These are phyloP conservation scores for Phoma sp. DNA, from an alignment of 2,329 filamentous ascomycete genomes.

Conservation along the genomic window DNA sequence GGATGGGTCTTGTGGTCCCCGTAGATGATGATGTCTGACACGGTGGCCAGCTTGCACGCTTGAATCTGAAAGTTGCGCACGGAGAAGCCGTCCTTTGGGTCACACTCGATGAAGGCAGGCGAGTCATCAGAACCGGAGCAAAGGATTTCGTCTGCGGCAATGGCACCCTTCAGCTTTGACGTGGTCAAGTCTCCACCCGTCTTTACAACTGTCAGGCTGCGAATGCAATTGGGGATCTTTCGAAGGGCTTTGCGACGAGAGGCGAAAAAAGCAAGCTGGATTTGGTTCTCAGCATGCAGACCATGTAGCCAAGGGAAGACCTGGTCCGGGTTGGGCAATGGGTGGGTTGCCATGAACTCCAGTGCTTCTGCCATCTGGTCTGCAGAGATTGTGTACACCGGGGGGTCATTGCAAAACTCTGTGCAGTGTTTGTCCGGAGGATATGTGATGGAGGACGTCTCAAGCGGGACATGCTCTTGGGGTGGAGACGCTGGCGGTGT, in stretches of 20 bases:
- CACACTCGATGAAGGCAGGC: conserved; percentile 77
- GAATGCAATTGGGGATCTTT: conserved; percentile 75
- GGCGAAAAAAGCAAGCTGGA: conserved; percentile 89
- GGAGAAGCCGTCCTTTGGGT: conserved; percentile 89
- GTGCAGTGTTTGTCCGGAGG: conserved; percentile 71
- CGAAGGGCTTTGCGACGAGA: conserved; percentile 74
- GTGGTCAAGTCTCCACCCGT: conserved; percentile 78
- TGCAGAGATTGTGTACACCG: conserved; percentile 75
- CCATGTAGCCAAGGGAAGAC: conserved; percentile 98
- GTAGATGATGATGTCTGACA: conserved; percentile 93
- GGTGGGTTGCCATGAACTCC: conserved; percentile 76
- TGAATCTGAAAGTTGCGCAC: conserved; percentile 98
- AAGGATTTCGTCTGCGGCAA: conserved; percentile 81
- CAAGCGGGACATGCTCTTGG: conserved; percentile 61
- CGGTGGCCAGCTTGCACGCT: conserved; percentile 80
- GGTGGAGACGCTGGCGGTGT: conserved; percentile 66
- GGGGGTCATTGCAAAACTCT: conserved; percentile 59
- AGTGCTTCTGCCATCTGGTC: conserved; percentile 73
- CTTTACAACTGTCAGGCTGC: conserved; percentile 86
- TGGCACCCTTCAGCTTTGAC: conserved; percentile 83
- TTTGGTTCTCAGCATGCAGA: conserved; percentile 83
- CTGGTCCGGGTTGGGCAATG: conserved; percentile 80
- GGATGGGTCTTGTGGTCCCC: conserved; percentile 71
- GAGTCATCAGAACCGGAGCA: conserved; percentile 53
- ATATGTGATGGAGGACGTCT: conserved; percentile 73